Percentiles rank a stretch among this genome's conserved stretches.
Evolutionary conservation across 2,329 filamentous ascomycete genomes (phyloP).

Genomic region (Rugonectria rugulosa): DNA sequence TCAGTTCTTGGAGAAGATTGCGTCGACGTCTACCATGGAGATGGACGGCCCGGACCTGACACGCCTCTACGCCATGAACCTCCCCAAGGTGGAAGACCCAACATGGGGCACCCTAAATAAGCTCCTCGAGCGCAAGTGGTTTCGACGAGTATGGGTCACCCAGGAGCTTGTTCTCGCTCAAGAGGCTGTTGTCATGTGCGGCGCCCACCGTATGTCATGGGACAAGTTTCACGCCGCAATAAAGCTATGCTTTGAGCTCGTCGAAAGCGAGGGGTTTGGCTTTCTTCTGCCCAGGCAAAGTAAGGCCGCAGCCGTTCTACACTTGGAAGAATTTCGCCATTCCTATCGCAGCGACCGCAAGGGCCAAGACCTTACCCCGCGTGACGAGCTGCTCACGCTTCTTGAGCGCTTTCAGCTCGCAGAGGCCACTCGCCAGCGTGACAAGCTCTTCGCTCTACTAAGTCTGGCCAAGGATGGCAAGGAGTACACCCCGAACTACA

Average conservation of each 20-base stretch:
- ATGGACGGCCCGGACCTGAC: background rate
- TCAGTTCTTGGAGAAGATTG: background rate
- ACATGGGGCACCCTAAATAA: background rate
- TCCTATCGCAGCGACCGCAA: background rate
- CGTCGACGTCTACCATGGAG: background rate
- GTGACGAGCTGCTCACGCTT: background rate
- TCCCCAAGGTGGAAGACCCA: background rate
- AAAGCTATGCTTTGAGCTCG: background rate
- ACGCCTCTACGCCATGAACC: background rate
- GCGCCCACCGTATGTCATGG: background rate
- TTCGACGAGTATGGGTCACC: background rate
- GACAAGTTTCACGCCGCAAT: background rate
- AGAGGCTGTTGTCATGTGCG: background rate
- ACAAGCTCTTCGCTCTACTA: background rate
- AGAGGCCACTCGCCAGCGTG: background rate
- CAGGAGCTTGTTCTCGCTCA: background rate
- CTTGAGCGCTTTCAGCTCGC: background rate
- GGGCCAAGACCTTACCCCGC: background rate
- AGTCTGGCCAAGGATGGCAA: background rate
- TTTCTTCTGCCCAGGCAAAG: background rate
- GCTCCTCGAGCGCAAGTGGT: background rate
- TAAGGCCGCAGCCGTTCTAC: background rate
- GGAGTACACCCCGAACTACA: background rate
- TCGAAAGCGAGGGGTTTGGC: background rate
- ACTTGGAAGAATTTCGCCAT: background rate